A percentile compares a stretch with the other conserved stretches of the same genome.
These are phyloP conservation scores for Fistulina hepatica DNA, from an alignment of 1,284 basidiomycete genomes.

Conservation along the genomic window DNA sequence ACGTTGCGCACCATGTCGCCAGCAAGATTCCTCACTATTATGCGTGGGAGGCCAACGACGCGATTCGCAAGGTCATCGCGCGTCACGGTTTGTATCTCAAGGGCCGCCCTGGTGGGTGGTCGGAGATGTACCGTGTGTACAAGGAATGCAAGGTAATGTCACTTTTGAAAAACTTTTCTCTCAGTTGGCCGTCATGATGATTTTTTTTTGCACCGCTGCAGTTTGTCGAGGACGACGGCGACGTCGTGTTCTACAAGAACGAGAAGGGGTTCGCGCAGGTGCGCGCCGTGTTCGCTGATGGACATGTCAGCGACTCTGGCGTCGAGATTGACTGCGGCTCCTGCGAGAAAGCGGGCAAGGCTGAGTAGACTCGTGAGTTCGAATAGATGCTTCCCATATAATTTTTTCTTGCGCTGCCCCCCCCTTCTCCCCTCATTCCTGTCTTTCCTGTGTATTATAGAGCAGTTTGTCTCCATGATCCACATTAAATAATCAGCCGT, in stretches of 20 bases:
- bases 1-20: conserved; percentile 82
- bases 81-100: conserved; percentile 48
- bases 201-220: conserved; percentile 19
- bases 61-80: conserved; percentile 73
- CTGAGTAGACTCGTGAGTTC: too few species aligned
- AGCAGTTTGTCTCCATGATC: too few species aligned
- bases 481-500: too few species aligned
- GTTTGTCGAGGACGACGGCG: conserved; percentile 90
- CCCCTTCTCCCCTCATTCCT: too few species aligned
- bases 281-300: conserved; percentile 53
- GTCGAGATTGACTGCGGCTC: conserved; percentile 74
- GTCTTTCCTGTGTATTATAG: too few species aligned
- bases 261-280: conserved; percentile 65
- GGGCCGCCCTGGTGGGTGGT: conserved; percentile 66
- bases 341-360: too few species aligned
- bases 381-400: too few species aligned
- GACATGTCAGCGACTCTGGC: conserved; percentile 73
- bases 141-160: conserved; percentile 66
- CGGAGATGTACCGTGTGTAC: conserved; percentile 67
- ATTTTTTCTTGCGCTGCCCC: too few species aligned
- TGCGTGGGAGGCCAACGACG: conserved; percentile 89
- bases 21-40: conserved; percentile 94
- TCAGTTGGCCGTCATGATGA: conserved; percentile 1
- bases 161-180: conserved; percentile 9
- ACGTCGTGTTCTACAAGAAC: conserved; percentile 91